Evolutionary conservation across 495 filamentous ascomycete species (phyloP).

Genomic region (Elasticomyces elasticus): DNA sequence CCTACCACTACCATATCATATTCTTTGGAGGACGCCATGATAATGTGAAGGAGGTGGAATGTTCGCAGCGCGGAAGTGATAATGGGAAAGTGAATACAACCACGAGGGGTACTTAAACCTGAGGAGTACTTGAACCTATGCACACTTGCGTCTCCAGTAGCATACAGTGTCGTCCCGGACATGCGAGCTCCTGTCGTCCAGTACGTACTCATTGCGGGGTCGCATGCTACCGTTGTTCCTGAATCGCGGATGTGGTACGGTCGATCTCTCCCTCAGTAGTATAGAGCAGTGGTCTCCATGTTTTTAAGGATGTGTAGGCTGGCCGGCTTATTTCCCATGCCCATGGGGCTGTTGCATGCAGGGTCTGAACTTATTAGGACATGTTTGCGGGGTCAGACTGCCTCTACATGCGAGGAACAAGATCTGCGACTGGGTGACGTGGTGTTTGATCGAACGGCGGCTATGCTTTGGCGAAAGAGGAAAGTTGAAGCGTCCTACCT

Average conservation of each 20-base stretch:
- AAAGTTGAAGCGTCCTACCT: too few species aligned
- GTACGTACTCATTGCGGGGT: constrained; percentile 2
- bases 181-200: constrained; percentile 2
- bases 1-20: constrained; percentile 26
- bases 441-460: too few species aligned
- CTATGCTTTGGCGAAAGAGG: too few species aligned
- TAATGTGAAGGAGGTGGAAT: background rate
- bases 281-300: too few species aligned
- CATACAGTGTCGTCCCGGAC: background rate
- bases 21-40: constrained; percentile 14
- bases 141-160: too few species aligned
- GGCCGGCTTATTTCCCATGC: background rate
- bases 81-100: too few species aligned
- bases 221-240: background rate
- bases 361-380: background rate
- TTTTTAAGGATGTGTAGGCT: too few species aligned
- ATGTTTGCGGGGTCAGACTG: background rate
- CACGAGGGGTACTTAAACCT: too few species aligned
- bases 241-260: background rate
- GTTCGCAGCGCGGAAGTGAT: too few species aligned
- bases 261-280: background rate
- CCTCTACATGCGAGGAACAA: too few species aligned
- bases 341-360: background rate
- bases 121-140: background rate
- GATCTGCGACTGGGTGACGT: too few species aligned